These are phyloP conservation scores for Colletotrichum limetticola DNA, from an alignment of 2,329 filamentous ascomycete genomes.

Conservation along the genomic window DNA sequence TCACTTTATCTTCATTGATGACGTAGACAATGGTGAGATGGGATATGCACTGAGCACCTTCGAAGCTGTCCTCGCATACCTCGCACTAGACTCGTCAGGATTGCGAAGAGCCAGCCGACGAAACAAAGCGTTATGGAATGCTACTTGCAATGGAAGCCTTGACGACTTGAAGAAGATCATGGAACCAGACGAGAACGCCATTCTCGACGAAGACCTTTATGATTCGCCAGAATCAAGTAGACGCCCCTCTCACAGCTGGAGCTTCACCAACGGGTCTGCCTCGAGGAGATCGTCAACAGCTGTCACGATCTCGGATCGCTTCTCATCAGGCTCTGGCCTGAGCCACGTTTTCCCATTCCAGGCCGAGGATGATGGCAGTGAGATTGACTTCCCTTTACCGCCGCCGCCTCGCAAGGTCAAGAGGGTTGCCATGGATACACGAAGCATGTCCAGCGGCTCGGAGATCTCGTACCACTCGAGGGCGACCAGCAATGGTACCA, in stretches of 20 bases:
- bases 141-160: conserved; percentile 80
- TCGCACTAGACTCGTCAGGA: conserved; percentile 83
- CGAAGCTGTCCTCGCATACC: conserved; percentile 91
- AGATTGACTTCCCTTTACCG: conserved; percentile 41
- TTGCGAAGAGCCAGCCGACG: conserved; percentile 85
- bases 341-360: conserved; percentile 95
- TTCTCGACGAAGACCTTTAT: conserved; percentile 58
- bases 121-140: conserved; percentile 90
- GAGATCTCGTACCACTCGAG: conserved; percentile 85
- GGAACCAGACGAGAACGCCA: conserved; percentile 71
- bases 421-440: conserved; percentile 88
- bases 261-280: conserved; percentile 54
- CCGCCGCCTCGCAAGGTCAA: conserved; percentile 68
- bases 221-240: conserved; percentile 51
- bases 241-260: conserved; percentile 60
- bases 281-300: conserved; percentile 55
- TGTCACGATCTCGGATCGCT: conserved; percentile 58
- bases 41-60: conserved; percentile 97
- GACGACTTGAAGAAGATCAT: conserved; percentile 81
- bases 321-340: conserved; percentile 69
- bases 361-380: conserved; percentile 40
- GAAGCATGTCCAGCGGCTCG: conserved; percentile 89
- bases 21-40: conserved; percentile 95
- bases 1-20: conserved; percentile 97
- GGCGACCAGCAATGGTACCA: conserved; percentile 80